phyloP scores from a whole-genome alignment of 176 grass and related monocot genomes.

The Oryza nivara region DNA sequence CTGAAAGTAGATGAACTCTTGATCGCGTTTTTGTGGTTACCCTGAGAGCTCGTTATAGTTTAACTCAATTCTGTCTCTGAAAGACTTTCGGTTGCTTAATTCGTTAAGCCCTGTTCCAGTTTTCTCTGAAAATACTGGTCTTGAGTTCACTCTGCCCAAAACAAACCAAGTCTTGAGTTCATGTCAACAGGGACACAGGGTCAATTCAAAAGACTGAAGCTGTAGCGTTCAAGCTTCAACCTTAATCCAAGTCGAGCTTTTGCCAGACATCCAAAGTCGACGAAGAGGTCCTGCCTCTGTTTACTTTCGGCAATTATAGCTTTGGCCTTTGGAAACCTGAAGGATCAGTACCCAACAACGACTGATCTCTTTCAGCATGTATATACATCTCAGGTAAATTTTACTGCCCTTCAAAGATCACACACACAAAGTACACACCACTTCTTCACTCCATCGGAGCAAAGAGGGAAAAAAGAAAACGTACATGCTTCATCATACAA shows the following conservation, averaged over 20 bases:
- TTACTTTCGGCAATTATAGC: background rate
- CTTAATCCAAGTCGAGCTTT: background rate
- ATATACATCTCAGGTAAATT: background rate
- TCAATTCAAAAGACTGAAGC: background rate
- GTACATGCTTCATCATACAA: too few species aligned
- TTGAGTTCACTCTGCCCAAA: background rate
- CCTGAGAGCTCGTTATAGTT: background rate
- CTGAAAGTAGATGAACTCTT: background rate
- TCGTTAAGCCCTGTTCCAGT: background rate
- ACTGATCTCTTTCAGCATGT: background rate
- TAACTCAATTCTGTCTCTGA: background rate
- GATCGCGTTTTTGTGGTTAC: background rate
- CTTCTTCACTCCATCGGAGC: too few species aligned
- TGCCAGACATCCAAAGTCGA: background rate
- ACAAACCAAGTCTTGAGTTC: too few species aligned
- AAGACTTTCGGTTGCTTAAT: background rate
- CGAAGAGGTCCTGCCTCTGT: background rate
- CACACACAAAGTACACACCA: background rate
- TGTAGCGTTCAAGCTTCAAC: background rate
- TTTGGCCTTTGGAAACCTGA: background rate
- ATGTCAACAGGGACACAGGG: background rate
- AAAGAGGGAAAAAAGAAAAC: too few species aligned
- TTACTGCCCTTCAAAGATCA: background rate
- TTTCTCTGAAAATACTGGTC: background rate
- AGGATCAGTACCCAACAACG: background rate